These are phyloP conservation scores for Jackrogersella minutella DNA, from an alignment of 495 filamentous ascomycete genomes.

Conservation along the genomic window DNA sequence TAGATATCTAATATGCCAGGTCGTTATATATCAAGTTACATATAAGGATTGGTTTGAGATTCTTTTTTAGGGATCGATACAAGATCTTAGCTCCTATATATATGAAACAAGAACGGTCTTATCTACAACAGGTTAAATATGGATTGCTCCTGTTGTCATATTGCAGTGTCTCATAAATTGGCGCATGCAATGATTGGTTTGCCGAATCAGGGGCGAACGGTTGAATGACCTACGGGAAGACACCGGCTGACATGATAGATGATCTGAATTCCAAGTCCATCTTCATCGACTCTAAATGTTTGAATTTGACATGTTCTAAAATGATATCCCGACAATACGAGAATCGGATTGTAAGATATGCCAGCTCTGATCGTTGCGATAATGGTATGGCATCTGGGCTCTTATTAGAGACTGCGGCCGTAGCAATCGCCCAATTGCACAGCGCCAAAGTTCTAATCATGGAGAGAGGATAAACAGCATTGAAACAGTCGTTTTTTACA, in stretches of 20 bases:
- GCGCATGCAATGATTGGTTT: no score
- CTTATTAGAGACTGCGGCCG: conserved; percentile 64
- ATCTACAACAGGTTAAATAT: no score
- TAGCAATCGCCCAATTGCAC: conserved; percentile 66
- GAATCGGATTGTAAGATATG: conserved; percentile 56
- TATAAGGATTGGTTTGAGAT: no score
- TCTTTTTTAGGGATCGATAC: no score
- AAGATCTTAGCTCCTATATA: no score
- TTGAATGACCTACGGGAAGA: conserved; percentile 66
- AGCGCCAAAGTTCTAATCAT: conserved; percentile 60
- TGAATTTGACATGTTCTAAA: conserved; percentile 71
- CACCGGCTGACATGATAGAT: conserved; percentile 63
- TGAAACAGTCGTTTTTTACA: conserved; percentile 57
- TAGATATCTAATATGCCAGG: no score
- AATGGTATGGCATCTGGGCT: conserved; percentile 62
- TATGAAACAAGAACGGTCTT: no score
- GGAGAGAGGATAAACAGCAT: conserved; percentile 61
- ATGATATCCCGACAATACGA: conserved; percentile 62
- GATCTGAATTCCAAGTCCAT: conserved; percentile 66
- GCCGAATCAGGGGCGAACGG: conserved; percentile 64
- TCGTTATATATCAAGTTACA: no score
- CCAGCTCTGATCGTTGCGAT: conserved; percentile 60
- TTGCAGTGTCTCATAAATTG: no score
- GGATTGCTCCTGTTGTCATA: no score
- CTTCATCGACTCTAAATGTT: conserved; percentile 67